Evolutionary conservation across 495 filamentous ascomycete species (phyloP).

Genomic region (Cenococcum geophilum): DNA sequence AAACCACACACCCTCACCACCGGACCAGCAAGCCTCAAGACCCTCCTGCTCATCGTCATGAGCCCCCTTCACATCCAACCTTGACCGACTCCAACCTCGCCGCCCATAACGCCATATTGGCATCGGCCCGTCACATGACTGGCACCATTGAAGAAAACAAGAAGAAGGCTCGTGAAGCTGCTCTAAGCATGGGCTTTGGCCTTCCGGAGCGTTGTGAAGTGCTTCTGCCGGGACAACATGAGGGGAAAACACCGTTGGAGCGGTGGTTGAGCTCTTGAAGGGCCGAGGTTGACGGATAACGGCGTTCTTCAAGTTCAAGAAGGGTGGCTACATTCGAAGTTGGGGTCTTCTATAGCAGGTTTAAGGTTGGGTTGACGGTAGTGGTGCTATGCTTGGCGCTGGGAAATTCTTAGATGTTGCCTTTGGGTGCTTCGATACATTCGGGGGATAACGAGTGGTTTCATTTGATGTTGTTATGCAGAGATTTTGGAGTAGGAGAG

Average conservation of each 20-base stretch:
- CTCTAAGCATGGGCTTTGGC: not conserved
- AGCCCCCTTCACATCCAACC: not conserved
- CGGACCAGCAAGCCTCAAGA: not conserved
- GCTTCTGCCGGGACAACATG: not conserved
- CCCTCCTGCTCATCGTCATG: not conserved
- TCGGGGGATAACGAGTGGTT: no score
- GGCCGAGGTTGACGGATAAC: not conserved
- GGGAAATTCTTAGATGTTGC: no score
- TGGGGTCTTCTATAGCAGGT: no score
- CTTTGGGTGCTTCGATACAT: no score
- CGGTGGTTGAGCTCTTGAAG: not conserved
- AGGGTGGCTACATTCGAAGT: no score
- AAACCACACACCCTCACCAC: not conserved
- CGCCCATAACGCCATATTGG: not conserved
- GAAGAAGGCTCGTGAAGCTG: not conserved
- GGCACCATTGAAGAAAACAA: not conserved
- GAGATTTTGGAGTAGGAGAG: no score
- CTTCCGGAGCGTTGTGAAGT: not conserved
- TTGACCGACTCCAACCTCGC: not conserved
- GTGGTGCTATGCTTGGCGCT: no score
- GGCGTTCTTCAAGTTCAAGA: no score
- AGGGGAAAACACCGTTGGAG: not conserved
- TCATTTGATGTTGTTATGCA: no score
- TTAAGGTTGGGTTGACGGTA: no score
- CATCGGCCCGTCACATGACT: not conserved